A percentile compares a stretch with the other conserved stretches of the same genome.
phyloP scores from a whole-genome alignment of 805 yeast species.

The Nadsonia fulvescens region DNA sequence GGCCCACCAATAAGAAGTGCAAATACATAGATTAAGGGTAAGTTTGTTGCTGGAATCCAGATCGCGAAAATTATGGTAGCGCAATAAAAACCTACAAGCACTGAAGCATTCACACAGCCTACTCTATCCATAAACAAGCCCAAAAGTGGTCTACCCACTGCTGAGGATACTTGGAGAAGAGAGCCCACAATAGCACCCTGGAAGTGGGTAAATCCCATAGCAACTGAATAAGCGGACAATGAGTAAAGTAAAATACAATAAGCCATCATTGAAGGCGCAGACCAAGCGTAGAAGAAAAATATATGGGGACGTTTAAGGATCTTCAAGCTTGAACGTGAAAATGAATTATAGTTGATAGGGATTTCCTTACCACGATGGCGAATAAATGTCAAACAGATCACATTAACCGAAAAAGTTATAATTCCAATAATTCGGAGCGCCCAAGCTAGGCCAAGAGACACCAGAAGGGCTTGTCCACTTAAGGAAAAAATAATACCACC shows the following conservation, averaged over 20 bases:
- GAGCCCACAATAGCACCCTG: constrained; percentile 15
- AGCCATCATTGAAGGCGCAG: constrained; percentile 3
- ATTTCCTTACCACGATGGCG: no score
- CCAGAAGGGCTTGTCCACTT: constrained; percentile 19
- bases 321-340: constrained; percentile 2
- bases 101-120: constrained; percentile 26
- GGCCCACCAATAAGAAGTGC: constrained; percentile 20
- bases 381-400: constrained; percentile 2
- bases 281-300: constrained; percentile 4
- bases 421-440: constrained; percentile 29
- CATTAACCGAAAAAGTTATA: constrained; percentile 4
- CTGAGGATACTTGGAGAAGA: constrained; percentile 18
- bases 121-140: constrained; percentile 30
- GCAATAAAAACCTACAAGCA: constrained; percentile 16
- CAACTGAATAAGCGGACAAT: constrained; percentile 14
- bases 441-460: constrained; percentile 34
- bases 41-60: constrained; percentile 8
- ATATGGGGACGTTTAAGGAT: constrained; percentile 1
- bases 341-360: constrained; percentile 3
- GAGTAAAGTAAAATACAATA: constrained; percentile 12
- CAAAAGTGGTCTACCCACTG: constrained; percentile 30
- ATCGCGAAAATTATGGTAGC: constrained; percentile 16
- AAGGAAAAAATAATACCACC: constrained; percentile 26
- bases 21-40: constrained; percentile 12
- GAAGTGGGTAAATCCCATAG: constrained; percentile 9